Conservation (phyloP, 208 protist genomes). For the Acanthamoeba sp. region DNA sequence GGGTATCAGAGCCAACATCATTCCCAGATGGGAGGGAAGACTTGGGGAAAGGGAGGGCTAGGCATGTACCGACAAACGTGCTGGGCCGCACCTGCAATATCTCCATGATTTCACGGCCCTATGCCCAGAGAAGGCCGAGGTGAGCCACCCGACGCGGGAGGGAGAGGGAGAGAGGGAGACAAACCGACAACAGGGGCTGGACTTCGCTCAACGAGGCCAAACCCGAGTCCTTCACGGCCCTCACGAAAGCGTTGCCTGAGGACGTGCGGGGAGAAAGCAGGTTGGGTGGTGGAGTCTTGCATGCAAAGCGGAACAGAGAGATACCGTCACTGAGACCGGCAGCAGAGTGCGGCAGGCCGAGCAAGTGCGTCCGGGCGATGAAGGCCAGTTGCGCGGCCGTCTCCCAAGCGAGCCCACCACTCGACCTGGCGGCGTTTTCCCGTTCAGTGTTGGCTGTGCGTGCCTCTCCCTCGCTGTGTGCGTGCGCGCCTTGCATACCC, state of each 20-base stretch:
- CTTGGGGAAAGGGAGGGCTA: not conserved
- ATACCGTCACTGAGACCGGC: not conserved
- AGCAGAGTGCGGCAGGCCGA: not conserved
- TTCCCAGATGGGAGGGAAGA: not conserved
- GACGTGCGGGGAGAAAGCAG: not conserved
- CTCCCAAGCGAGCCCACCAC: not conserved
- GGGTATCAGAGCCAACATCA: too few relatives aligned
- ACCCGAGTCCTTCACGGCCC: not conserved
- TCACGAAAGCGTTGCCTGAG: constrained; percentile 5
- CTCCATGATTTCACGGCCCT: constrained; percentile 15
- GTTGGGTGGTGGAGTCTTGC: too few relatives aligned
- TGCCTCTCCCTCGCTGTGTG: not conserved
- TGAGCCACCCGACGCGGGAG: too few relatives aligned
- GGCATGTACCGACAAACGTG: not conserved
- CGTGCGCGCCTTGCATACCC: not conserved
- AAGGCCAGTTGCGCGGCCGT: constrained; percentile 36
- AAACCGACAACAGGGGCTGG: not conserved
- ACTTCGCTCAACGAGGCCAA: not conserved
- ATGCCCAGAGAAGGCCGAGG: not conserved
- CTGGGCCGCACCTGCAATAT: not conserved
- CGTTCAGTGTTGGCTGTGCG: too few relatives aligned
- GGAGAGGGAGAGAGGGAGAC: not conserved
- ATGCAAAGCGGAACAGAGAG: too few relatives aligned
- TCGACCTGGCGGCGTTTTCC: too few relatives aligned
- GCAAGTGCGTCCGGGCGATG: not conserved